These are phyloP conservation scores for Durio zibethinus DNA, from an alignment of 345 rosid species.

Conservation along the genomic window DNA sequence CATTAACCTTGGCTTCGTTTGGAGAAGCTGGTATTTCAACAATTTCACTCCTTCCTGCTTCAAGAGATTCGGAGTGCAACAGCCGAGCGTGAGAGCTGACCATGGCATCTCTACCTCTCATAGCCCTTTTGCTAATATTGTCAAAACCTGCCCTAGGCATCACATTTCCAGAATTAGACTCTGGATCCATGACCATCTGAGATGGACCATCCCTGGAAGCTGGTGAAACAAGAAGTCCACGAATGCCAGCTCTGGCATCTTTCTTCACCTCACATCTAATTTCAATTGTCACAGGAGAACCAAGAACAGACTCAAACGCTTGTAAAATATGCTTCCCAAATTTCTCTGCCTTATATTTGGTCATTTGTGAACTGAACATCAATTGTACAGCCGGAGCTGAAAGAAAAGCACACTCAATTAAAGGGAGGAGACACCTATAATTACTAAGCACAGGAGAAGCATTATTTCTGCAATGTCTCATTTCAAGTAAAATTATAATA, in stretches of 20 bases:
- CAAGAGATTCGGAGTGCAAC: slow-evolving; percentile 22
- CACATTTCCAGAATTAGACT: slow-evolving; percentile 17
- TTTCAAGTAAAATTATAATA: not conserved
- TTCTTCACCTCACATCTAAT: slow-evolving; percentile 61
- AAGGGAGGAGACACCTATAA: not conserved
- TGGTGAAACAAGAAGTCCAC: slow-evolving; percentile 38
- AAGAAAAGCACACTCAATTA: slow-evolving; percentile 12
- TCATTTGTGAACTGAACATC: slow-evolving; percentile 58
- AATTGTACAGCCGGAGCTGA: slow-evolving; percentile 91
- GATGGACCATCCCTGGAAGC: slow-evolving; percentile 38
- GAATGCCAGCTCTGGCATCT: slow-evolving; percentile 32
- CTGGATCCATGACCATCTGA: slow-evolving; percentile 27
- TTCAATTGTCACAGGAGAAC: slow-evolving; percentile 73
- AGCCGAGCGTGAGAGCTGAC: slow-evolving; percentile 20
- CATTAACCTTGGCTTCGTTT: slow-evolving; percentile 26
- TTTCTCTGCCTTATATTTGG: slow-evolving; percentile 69
- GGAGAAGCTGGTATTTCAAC: slow-evolving; percentile 59
- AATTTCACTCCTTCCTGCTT: slow-evolving; percentile 60
- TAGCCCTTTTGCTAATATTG: slow-evolving; percentile 7
- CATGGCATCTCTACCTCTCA: slow-evolving; percentile 13
- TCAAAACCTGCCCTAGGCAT: slow-evolving; percentile 16
- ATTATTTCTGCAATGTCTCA: not conserved
- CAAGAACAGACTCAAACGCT: slow-evolving; percentile 84
- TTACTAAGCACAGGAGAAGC: not conserved
- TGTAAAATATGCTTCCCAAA: slow-evolving; percentile 54